Evolutionary conservation across 2,329 filamentous ascomycete species (phyloP).

Genomic region (Penicillium aurantiogriseum): DNA sequence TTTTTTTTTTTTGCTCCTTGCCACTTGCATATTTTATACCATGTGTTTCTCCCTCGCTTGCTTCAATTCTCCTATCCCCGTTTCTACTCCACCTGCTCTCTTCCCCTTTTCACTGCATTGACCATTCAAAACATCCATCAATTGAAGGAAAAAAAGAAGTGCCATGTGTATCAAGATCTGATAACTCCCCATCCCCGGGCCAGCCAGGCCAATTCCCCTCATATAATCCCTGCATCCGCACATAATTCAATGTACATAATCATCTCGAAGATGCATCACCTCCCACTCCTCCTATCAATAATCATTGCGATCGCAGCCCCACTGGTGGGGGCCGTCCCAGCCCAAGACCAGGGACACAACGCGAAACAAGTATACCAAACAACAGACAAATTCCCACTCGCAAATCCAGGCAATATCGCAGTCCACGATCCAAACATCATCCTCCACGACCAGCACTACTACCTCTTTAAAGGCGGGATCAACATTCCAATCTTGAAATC

Average conservation of each 20-base stretch:
- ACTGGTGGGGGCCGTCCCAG: slow-evolving; percentile 2
- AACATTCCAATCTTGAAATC: slow-evolving; percentile 10
- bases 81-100: background rate
- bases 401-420: slow-evolving; percentile 30
- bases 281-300: slow-evolving; percentile 3
- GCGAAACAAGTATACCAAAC: slow-evolving; percentile 24
- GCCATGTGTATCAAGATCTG: slow-evolving; percentile 3
- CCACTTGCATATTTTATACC: slow-evolving; percentile 1
- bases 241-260: slow-evolving; percentile 3
- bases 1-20: background rate
- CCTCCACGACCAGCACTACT: slow-evolving; percentile 28
- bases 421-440: slow-evolving; percentile 38
- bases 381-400: slow-evolving; percentile 26
- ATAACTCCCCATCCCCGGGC: background rate
- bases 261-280: background rate
- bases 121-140: background rate
- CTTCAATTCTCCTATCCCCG: background rate
- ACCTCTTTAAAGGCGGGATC: slow-evolving; percentile 36
- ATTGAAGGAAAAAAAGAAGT: background rate
- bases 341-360: background rate
- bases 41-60: slow-evolving; percentile 10
- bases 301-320: slow-evolving; percentile 2
- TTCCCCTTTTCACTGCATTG: background rate
- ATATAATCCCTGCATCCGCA: background rate
- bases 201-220: background rate